These are phyloP conservation scores for Acanthamoeba healyi DNA, from an alignment of 208 protist genomes.

Conservation along the genomic window DNA sequence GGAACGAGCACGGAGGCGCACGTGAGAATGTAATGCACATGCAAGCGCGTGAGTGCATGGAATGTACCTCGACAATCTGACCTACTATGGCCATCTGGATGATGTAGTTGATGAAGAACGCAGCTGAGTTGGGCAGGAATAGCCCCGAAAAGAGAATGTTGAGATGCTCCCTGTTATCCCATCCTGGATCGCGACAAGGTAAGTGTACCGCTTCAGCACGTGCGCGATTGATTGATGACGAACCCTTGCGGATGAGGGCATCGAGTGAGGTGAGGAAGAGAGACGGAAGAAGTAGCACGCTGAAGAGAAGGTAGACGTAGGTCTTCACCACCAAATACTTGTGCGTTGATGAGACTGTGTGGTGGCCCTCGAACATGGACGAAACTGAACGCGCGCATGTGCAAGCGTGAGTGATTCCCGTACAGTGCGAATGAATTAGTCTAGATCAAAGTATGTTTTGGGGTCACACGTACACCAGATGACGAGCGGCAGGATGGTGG, in stretches of 20 bases:
- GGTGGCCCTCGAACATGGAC: constrained; percentile 68
- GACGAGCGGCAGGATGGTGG: constrained; percentile 64
- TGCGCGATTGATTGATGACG: neutral
- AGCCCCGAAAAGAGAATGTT: constrained; percentile 38
- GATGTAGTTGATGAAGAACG: constrained; percentile 75
- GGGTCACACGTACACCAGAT: constrained; percentile 76
- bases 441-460: too few species aligned
- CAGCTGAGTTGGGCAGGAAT: constrained; percentile 65
- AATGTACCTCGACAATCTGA: constrained; percentile 57
- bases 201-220: neutral
- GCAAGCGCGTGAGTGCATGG: neutral
- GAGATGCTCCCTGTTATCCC: constrained; percentile 46
- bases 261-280: constrained; percentile 69
- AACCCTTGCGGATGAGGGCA: constrained; percentile 43
- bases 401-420: too few species aligned
- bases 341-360: constrained; percentile 58
- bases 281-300: constrained; percentile 46
- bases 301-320: constrained; percentile 71
- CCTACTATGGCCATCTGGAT: constrained; percentile 69
- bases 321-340: constrained; percentile 75
- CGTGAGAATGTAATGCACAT: neutral
- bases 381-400: too few species aligned
- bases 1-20: neutral
- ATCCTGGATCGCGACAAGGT: neutral
- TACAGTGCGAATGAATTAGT: too few species aligned